phyloP scores from a whole-genome alignment of 805 yeast genomes.

The Kluyveromyces lactis region DNA sequence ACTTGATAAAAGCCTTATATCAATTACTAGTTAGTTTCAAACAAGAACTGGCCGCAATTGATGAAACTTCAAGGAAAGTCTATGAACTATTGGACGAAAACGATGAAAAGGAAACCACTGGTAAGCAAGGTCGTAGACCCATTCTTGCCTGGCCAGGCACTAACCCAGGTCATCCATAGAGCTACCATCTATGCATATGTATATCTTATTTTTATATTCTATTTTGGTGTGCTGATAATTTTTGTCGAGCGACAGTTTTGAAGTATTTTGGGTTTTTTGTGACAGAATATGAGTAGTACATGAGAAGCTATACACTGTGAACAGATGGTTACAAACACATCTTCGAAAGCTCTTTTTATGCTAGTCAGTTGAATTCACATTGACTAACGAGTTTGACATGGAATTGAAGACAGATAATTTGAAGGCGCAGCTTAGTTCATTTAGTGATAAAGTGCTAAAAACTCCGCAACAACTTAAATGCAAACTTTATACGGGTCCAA shows the following conservation, averaged over 20 bases:
- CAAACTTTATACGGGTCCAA: slow-evolving; percentile 3
- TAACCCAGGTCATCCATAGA: slow-evolving; percentile 52
- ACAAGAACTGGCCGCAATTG: slow-evolving; percentile 9
- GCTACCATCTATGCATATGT: not conserved
- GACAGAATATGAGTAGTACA: too few species aligned
- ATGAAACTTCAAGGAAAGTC: slow-evolving; percentile 10
- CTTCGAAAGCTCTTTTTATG: too few species aligned
- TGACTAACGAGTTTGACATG: too few species aligned
- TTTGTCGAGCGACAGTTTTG: too few species aligned
- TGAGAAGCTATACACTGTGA: too few species aligned
- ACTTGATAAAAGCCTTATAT: slow-evolving; percentile 30
- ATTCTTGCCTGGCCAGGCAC: slow-evolving; percentile 60
- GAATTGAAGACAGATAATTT: slow-evolving; percentile 1
- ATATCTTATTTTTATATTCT: too few species aligned
- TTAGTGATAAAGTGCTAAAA: slow-evolving; percentile 3
- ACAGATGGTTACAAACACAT: too few species aligned
- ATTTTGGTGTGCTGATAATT: too few species aligned
- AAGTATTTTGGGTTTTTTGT: too few species aligned
- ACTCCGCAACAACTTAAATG: slow-evolving; percentile 4
- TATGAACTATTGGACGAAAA: slow-evolving; percentile 16
- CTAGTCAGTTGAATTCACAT: too few species aligned
- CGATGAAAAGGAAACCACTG: slow-evolving; percentile 12
- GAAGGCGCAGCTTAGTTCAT: slow-evolving; percentile 1
- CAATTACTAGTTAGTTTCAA: slow-evolving; percentile 10
- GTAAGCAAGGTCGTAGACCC: slow-evolving; percentile 18